phyloP scores from a whole-genome alignment of 1,139 yeast genomes.

The Hansenula sp. region DNA sequence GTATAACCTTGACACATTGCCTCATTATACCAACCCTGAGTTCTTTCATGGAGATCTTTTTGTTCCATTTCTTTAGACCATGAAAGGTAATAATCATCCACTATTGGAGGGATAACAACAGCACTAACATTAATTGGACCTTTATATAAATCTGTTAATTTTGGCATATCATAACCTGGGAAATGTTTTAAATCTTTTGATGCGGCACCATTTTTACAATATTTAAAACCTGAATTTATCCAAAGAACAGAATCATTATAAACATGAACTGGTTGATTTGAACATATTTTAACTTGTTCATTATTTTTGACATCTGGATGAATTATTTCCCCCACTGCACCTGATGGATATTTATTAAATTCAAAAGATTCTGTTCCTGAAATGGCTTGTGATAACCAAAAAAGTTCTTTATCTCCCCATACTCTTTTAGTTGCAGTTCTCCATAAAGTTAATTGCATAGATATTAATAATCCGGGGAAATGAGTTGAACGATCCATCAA shows the following conservation, averaged over 20 bases:
- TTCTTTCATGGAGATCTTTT: constrained; percentile 6
- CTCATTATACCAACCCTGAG: constrained; percentile 23
- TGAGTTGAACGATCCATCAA: constrained; percentile 38
- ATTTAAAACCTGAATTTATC: constrained; percentile 65
- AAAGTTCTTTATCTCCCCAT: constrained; percentile 63
- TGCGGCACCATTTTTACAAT: constrained; percentile 46
- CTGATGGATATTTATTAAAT: constrained; percentile 44
- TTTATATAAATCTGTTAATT: constrained; percentile 10
- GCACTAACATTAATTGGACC: constrained; percentile 23
- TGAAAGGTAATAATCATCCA: constrained; percentile 6
- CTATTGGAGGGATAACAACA: constrained; percentile 26
- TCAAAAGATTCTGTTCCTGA: constrained; percentile 48
- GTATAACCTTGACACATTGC: constrained; percentile 25
- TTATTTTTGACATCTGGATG: constrained; percentile 20
- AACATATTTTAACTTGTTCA: constrained; percentile 39
- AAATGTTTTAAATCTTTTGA: constrained; percentile 28
- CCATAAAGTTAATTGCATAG: constrained; percentile 39
- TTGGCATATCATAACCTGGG: constrained; percentile 25
- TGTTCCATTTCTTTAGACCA: neutral
- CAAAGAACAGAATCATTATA: constrained; percentile 46
- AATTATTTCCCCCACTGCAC: constrained; percentile 42
- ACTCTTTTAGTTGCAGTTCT: constrained; percentile 36
- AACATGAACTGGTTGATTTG: constrained; percentile 68
- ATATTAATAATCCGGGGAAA: constrained; percentile 38
- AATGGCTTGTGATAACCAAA: constrained; percentile 54